These are phyloP conservation scores for Vigna radiata DNA, from an alignment of 306 rosid genomes.

Conservation along the genomic window DNA sequence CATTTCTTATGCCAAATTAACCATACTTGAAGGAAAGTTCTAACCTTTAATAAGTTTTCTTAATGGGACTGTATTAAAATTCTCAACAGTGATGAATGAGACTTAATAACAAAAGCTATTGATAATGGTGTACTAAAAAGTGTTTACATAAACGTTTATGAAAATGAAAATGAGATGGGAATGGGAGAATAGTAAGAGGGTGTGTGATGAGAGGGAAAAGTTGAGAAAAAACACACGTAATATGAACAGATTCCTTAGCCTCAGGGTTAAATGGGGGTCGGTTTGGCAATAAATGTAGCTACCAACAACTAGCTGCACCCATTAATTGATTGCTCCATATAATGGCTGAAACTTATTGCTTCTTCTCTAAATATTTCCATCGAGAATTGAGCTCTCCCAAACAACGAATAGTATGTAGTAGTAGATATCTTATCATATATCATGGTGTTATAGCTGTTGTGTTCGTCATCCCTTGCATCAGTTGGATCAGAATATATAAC, in stretches of 20 bases:
- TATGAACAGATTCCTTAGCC: neutral
- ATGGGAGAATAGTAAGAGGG: neutral
- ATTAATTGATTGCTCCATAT: slow-evolving; percentile 65
- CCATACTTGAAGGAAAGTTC: too few relatives aligned
- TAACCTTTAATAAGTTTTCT: too few relatives aligned
- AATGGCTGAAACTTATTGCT: slow-evolving; percentile 37
- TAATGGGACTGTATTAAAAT: too few relatives aligned
- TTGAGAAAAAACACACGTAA: neutral
- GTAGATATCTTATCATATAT: slow-evolving; percentile 16
- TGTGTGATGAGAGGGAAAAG: neutral
- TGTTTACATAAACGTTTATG: neutral
- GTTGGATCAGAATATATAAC: neutral
- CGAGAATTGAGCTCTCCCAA: slow-evolving; percentile 38
- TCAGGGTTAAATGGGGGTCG: slow-evolving; percentile 49
- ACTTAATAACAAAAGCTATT: too few relatives aligned
- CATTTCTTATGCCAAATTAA: too few relatives aligned
- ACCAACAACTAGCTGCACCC: slow-evolving; percentile 66
- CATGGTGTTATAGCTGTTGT: neutral
- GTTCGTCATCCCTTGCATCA: slow-evolving; percentile 38
- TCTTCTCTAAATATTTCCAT: slow-evolving; percentile 35
- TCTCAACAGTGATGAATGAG: too few relatives aligned
- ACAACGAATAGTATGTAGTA: slow-evolving; percentile 18
- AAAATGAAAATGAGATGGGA: neutral
- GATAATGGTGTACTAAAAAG: too few relatives aligned
- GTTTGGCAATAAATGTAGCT: slow-evolving; percentile 60